Conservation (phyloP, 768 basidiomycete genomes). For the Hypsizygus marmoreus region DNA sequence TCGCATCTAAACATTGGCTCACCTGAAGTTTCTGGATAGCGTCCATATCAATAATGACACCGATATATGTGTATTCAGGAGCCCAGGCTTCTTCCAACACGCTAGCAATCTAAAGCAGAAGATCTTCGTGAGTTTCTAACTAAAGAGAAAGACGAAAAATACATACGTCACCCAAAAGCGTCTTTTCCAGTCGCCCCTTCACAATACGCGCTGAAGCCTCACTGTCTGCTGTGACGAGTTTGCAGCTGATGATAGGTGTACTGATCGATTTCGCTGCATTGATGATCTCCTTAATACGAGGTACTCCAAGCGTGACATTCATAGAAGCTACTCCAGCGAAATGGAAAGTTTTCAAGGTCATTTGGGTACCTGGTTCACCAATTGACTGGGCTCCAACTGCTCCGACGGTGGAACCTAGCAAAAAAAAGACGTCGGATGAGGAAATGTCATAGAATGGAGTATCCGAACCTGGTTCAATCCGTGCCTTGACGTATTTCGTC, state of each 20-base stretch:
- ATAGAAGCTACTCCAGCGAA: slow-evolving; percentile 99
- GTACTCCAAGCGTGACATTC: slow-evolving; percentile 99
- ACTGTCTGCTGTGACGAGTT: slow-evolving; percentile 79
- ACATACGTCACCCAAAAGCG: slow-evolving; percentile 87
- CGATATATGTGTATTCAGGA: slow-evolving; percentile 88
- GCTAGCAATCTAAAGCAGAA: slow-evolving; percentile 69
- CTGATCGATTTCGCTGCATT: slow-evolving; percentile 97
- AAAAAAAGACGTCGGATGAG: not conserved
- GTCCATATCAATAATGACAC: slow-evolving; percentile 86
- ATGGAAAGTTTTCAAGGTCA: slow-evolving; percentile 99
- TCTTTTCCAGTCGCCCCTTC: slow-evolving; percentile 95
- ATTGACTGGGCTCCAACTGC: slow-evolving; percentile 99
- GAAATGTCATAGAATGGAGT: not conserved
- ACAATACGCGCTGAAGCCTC: slow-evolving; percentile 98
- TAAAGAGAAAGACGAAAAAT: not conserved
- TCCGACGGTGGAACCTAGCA: slow-evolving; percentile 90
- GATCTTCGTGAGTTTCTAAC: slow-evolving; percentile 1
- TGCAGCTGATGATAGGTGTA: slow-evolving; percentile 98
- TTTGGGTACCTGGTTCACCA: slow-evolving; percentile 98
- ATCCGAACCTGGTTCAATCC: slow-evolving; percentile 85
- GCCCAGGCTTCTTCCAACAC: slow-evolving; percentile 97
- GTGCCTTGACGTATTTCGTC: slow-evolving; percentile 91
- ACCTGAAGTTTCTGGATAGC: slow-evolving; percentile 91
- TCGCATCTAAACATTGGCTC: slow-evolving; percentile 11
- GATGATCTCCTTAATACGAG: slow-evolving; percentile 99